Evolutionary conservation across 768 basidiomycete species (phyloP), one percentile per base, ranked within the genome.

Genomic region (Tricholoma matsutake): DNA sequence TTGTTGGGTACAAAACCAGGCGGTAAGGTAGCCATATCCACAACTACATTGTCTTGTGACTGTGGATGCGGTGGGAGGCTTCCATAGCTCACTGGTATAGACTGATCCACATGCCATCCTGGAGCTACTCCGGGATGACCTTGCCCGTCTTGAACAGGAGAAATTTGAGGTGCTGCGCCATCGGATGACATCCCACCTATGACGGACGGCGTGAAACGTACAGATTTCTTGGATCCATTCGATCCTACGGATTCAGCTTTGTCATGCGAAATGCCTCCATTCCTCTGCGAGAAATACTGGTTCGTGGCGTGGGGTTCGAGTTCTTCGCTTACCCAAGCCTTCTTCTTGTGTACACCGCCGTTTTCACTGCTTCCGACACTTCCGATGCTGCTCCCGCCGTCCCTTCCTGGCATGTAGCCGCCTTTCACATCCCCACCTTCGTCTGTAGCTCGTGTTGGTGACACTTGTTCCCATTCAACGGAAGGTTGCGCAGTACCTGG

Each of bases 201-300:
- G 6, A 79, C 78, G 4, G 80, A 78, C 0, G 83, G 79, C 6
- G 82, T 77, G 71, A 84, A 85, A 60, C 75, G 81, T 7, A 83
- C 84, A 39, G 69, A 66, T 58, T 74, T 80, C 69, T 81, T 81
- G 32, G 71, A 71, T 7, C 71, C 67, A 49, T 74, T 68, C 49
- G 37, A 37, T 58, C 13, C 54, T 29, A 52, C 59, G 10, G 35
- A 56, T 3, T n/a, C 54, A 6, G 28, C 56, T 22, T 20, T 34
- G 6, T 34, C 49, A 4, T 14, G 59, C 14, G 18, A 34, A 18
- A 16, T 28, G 18, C 34, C 47, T 16, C 28, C 57, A 4, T 49
- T 49, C 18, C 37, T 34, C 9, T 57, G 31, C 39, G 34, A 35
- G n/a, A 45, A 18, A 54, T 56, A 58, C 35, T 59, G 61, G 32